These are phyloP conservation scores for Phylloporus arenicola DNA, from an alignment of 768 basidiomycete species.

Conservation along the genomic window DNA sequence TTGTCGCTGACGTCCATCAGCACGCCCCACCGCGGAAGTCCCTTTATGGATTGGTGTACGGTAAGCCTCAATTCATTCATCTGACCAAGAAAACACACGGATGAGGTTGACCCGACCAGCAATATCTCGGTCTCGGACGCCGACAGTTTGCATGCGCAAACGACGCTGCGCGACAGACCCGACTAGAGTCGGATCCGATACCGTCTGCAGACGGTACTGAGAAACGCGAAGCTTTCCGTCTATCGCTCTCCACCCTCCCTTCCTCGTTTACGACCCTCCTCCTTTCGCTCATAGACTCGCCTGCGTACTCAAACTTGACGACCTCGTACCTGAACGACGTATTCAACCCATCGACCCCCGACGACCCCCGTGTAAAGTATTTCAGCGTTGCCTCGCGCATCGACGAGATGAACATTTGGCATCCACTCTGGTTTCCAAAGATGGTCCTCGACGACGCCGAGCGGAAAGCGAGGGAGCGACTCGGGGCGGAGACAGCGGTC, in stretches of 20 bases:
- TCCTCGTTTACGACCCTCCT: conserved; percentile 84
- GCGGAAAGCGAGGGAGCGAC: conserved; percentile 45
- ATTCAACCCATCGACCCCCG: conserved; percentile 80
- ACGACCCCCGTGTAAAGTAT: conserved; percentile 81
- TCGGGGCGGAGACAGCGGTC: conserved; percentile 27
- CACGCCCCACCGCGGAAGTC: conserved; percentile 93
- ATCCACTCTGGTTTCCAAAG: conserved; percentile 96
- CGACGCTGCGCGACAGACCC: background rate
- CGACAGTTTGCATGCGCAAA: conserved; percentile 25
- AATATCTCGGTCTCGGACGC: conserved; percentile 88
- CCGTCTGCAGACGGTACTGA: conserved; percentile 7
- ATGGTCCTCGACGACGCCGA: conserved; percentile 87
- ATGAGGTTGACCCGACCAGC: conserved; percentile 39
- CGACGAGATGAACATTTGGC: conserved; percentile 65
- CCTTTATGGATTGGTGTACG: conserved; percentile 99
- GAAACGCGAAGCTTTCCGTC: conserved; percentile 33
- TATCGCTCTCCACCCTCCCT: conserved; percentile 62
- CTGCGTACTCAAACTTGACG: conserved; percentile 92
- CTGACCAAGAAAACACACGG: conserved; percentile 6
- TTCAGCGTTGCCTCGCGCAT: conserved; percentile 86
- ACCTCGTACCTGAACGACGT: conserved; percentile 70
- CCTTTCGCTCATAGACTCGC: conserved; percentile 87
- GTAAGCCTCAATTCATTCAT: conserved; percentile 38
- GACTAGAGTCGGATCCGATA: background rate
- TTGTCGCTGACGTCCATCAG: conserved; percentile 83